phyloP scores from a whole-genome alignment of 208 protist species.

The Trypanosoma mega region DNA sequence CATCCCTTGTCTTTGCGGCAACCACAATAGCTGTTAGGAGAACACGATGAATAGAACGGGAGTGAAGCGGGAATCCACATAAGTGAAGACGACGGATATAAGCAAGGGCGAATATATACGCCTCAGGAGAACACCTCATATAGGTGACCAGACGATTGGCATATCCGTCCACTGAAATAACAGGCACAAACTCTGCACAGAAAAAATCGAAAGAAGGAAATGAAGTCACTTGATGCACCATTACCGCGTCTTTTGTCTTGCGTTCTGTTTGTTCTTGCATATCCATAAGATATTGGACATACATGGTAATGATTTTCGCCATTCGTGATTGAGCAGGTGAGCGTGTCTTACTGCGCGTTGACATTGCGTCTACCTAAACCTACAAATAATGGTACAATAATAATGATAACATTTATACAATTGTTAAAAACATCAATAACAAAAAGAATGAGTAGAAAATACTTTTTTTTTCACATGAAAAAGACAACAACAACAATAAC shows the following conservation, averaged over 20 bases:
- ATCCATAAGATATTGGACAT: constrained; percentile 40
- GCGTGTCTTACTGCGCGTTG: constrained; percentile 20
- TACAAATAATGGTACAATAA: too few relatives aligned
- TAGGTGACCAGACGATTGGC: constrained; percentile 44
- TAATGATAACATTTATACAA: too few relatives aligned
- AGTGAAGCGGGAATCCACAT: constrained; percentile 40
- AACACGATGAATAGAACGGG: constrained; percentile 84
- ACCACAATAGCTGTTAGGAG: constrained; percentile 84
- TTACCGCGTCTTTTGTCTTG: constrained; percentile 4
- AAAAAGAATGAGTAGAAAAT: constrained; percentile 3
- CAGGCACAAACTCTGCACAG: constrained; percentile 36
- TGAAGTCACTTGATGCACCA: constrained; percentile 17
- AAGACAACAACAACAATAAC: constrained; percentile 15
- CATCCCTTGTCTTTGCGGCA: constrained; percentile 89
- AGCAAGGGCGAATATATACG: constrained; percentile 46
- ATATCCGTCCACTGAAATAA: constrained; percentile 49
- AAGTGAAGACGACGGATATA: constrained; percentile 43
- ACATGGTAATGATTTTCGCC: constrained; percentile 33
- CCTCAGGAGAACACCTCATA: constrained; percentile 46
- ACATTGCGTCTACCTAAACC: not conserved
- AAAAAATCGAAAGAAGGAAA: constrained; percentile 53
- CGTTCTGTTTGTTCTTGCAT: constrained; percentile 10
- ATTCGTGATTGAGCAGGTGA: constrained; percentile 36
- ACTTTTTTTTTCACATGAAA: too few relatives aligned
- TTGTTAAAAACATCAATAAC: not conserved